These are phyloP conservation scores for Debaryomyces hansenii DNA, from an alignment of 805 yeast genomes.

Conservation along the genomic window DNA sequence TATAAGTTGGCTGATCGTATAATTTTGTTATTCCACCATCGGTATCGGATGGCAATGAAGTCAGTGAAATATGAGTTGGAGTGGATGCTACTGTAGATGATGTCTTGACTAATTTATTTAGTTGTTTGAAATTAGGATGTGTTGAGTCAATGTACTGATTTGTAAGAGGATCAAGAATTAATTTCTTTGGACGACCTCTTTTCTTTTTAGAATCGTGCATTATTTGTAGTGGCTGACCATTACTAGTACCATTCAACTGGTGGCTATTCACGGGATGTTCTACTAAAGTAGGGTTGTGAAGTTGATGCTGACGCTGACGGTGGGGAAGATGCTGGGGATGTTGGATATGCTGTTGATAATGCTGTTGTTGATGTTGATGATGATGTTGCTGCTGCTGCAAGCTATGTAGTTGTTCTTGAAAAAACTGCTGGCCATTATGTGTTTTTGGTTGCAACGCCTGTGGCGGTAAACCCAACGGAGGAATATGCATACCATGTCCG, in stretches of 20 bases:
- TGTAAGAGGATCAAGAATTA: slow-evolving; percentile 42
- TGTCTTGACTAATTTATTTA: slow-evolving; percentile 26
- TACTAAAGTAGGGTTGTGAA: slow-evolving; percentile 11
- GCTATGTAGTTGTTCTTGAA: slow-evolving; percentile 3
- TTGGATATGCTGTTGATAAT: slow-evolving; percentile 6
- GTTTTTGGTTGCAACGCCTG: slow-evolving; percentile 12
- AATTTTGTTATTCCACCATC: slow-evolving; percentile 16
- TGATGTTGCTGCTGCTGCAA: not conserved
- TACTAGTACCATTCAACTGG: slow-evolving; percentile 8
- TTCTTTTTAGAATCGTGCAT: slow-evolving; percentile 28
- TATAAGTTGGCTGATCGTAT: slow-evolving; percentile 28
- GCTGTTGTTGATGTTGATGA: slow-evolving; percentile 3
- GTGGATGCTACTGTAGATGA: slow-evolving; percentile 3
- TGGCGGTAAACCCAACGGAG: slow-evolving; percentile 8
- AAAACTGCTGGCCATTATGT: slow-evolving; percentile 6
- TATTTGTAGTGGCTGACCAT: slow-evolving; percentile 6
- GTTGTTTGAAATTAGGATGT: slow-evolving; percentile 42
- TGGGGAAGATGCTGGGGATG: slow-evolving; percentile 9
- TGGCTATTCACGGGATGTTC: slow-evolving; percentile 7
- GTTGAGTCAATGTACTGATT: slow-evolving; percentile 40
- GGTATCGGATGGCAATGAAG: not conserved
- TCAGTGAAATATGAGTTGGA: not conserved
- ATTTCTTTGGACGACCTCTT: slow-evolving; percentile 43
- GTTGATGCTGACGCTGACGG: slow-evolving; percentile 9
- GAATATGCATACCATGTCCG: slow-evolving; percentile 2